These are phyloP conservation scores for Cutaneotrichosporon mucoides DNA, from an alignment of 1,284 basidiomycete genomes.

Conservation along the genomic window DNA sequence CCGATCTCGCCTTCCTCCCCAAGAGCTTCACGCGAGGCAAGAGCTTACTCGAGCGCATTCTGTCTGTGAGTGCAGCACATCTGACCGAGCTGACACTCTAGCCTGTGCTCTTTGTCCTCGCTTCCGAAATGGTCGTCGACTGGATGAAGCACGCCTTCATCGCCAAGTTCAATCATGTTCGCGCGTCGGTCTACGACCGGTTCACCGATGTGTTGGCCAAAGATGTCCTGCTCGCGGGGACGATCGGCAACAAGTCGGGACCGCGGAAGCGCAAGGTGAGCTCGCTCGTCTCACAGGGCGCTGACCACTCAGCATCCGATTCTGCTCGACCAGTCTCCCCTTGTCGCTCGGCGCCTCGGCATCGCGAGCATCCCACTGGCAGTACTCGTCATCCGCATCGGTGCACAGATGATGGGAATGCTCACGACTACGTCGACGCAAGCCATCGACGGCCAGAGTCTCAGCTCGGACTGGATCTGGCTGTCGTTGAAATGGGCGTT, in stretches of 20 bases:
- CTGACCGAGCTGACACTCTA: constrained; percentile 38
- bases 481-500: constrained; percentile 60
- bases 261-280: constrained; percentile 58
- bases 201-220: constrained; percentile 95
- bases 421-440: constrained; percentile 53
- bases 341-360: constrained; percentile 87
- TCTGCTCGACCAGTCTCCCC: constrained; percentile 92
- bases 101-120: constrained; percentile 86
- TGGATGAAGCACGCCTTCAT: constrained; percentile 99
- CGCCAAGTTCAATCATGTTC: constrained; percentile 92
- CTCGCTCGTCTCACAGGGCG: not conserved
- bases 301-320: constrained; percentile 56
- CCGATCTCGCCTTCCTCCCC: constrained; percentile 74
- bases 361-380: constrained; percentile 91
- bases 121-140: constrained; percentile 92
- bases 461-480: constrained; percentile 43
- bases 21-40: constrained; percentile 79
- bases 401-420: constrained; percentile 68
- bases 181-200: constrained; percentile 89
- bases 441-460: constrained; percentile 22
- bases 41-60: constrained; percentile 69
- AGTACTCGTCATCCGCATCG: constrained; percentile 82
- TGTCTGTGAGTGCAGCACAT: constrained; percentile 61
- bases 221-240: constrained; percentile 78
- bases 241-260: constrained; percentile 15